phyloP scores from a whole-genome alignment of 2,329 filamentous ascomycete genomes.

The Colletotrichum tamarilloi region DNA sequence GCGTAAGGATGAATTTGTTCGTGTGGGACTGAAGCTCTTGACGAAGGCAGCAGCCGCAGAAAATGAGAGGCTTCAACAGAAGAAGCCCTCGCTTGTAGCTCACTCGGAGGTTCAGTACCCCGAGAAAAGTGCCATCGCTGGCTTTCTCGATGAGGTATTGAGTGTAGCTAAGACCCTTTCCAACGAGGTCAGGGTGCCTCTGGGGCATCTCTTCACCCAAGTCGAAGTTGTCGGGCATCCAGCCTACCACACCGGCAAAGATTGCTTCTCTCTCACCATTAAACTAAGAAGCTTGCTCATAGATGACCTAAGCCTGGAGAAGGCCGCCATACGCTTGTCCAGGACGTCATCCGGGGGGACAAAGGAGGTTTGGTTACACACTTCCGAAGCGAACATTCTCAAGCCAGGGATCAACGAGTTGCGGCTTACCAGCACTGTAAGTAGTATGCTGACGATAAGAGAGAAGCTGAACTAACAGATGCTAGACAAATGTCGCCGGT shows the following conservation, averaged over 20 bases:
- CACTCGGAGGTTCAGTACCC: slow-evolving; percentile 42
- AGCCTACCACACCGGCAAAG: slow-evolving; percentile 74
- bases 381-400: slow-evolving; percentile 54
- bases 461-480: slow-evolving; percentile 41
- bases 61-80: slow-evolving; percentile 57
- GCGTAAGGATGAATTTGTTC: slow-evolving; percentile 82
- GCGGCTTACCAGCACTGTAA: slow-evolving; percentile 44
- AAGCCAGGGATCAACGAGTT: slow-evolving; percentile 61
- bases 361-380: slow-evolving; percentile 62
- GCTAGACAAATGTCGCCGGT: slow-evolving; percentile 74
- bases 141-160: slow-evolving; percentile 60
- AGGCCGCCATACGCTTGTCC: slow-evolving; percentile 51
- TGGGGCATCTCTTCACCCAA: slow-evolving; percentile 79
- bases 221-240: slow-evolving; percentile 76
- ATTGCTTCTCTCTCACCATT: slow-evolving; percentile 80
- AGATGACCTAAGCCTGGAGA: slow-evolving; percentile 74
- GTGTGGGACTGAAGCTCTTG: slow-evolving; percentile 78
- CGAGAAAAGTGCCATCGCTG: slow-evolving; percentile 53
- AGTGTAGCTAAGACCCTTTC: slow-evolving; percentile 55
- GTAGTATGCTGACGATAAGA: slow-evolving; percentile 31
- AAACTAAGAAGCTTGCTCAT: slow-evolving; percentile 78
- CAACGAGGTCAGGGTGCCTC: slow-evolving; percentile 73
- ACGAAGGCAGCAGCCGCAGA: slow-evolving; percentile 72
- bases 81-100: slow-evolving; percentile 40
- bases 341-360: slow-evolving; percentile 31